Base-by-base conservation (phyloP, 2,329 filamentous ascomycete species). In the Aureobasidium sp. region DNA sequence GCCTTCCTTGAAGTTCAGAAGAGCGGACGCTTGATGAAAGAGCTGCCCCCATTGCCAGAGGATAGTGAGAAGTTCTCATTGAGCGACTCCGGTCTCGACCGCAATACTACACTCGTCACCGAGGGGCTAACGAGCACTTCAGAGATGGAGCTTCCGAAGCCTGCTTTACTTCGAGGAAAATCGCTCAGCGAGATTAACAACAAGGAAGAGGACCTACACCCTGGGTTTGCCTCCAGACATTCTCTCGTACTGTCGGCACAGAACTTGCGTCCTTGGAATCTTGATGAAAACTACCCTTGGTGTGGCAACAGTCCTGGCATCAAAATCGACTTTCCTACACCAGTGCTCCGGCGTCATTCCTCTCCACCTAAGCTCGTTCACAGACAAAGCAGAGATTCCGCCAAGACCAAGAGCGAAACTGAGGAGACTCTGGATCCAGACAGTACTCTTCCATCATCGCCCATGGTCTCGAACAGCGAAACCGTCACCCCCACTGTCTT, bases 241-340 rank as follows among this genome's bases (percentile, higher is more conserved):
- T 72, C 72, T 3, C 59, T 72, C 42, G 62, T 71, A 21, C 61
- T 70, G 27, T 73, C 71, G 4, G 63, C 68, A 23, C 66, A 71
- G 6, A 73, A 73, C 58, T 74, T 71, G 46, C 71, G 75, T 29
- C 76, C 76, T n/a, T 78, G 76, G 76, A 79, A 79, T 62, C 69
- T 69, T 21, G 75, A 77, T 62, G 74, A 75, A 65, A 78, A 76
- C 65, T 78, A 77, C 64, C 75, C 76, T 35, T 78, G 75, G 76
- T 69, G 71, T 33, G 71, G 69, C 46, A 72, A 65, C 57, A 68
- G 70, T 35, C 65, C 73, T 29, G 69, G 70, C 31, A 65, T 73
- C 58, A 69, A 74, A 47, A 76, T 78, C 49, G 73, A 74, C 23
- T 61, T 62, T 21, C 71, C 73, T 10, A 67, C 69, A 6, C 63